Evolutionary conservation across 2,329 filamentous ascomycete species (phyloP).

Genomic region (Sarocladium kiliense): DNA sequence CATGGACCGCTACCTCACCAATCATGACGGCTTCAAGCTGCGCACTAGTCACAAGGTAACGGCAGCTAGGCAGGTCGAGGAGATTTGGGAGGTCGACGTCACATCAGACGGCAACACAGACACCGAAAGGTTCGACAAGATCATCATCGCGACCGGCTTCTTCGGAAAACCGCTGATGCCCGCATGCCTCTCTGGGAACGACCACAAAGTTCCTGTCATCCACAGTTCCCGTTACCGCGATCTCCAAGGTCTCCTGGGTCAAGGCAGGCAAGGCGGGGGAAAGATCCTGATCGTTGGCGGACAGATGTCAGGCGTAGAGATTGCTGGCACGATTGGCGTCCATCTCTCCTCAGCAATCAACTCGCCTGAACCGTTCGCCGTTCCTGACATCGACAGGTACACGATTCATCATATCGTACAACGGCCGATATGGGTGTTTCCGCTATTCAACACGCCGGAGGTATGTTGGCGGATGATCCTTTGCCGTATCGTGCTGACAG

Average conservation of each 20-base stretch:
- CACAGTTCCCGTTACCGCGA: constrained; percentile 66
- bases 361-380: constrained; percentile 37
- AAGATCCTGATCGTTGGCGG: constrained; percentile 73
- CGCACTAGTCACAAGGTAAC: constrained; percentile 43
- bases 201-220: constrained; percentile 42
- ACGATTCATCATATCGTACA: constrained; percentile 65
- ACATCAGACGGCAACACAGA: constrained; percentile 31
- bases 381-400: constrained; percentile 42
- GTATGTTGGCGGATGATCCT: constrained; percentile 24
- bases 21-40: constrained; percentile 34
- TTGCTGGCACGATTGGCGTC: constrained; percentile 64
- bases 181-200: constrained; percentile 27
- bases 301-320: constrained; percentile 79
- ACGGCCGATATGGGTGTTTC: constrained; percentile 67
- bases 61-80: constrained; percentile 17
- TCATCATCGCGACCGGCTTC: constrained; percentile 72
- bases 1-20: constrained; percentile 47
- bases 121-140: constrained; percentile 58
- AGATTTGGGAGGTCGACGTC: constrained; percentile 37
- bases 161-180: constrained; percentile 60
- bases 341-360: constrained; percentile 62
- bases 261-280: constrained; percentile 33
- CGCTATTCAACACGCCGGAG: constrained; percentile 49
- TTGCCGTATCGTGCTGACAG: neutral
- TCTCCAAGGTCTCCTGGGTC: constrained; percentile 41